Conservation (phyloP, 805 yeast species). For the Saturnispora silvae region DNA sequence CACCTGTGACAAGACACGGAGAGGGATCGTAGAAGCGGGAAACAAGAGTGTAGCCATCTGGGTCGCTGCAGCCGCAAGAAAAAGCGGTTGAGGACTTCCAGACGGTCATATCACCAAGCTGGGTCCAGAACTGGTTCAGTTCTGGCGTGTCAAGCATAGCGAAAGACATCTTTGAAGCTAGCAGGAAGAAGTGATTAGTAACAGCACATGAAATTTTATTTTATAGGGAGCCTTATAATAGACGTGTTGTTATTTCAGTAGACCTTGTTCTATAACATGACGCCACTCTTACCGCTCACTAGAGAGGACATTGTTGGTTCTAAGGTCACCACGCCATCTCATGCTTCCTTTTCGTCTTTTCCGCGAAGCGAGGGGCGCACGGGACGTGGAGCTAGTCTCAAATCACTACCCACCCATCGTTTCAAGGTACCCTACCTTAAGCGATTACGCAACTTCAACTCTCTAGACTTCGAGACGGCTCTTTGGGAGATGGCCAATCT, state of each 20-base stretch:
- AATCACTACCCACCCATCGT: not conserved
- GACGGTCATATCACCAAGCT: not conserved
- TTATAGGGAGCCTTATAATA: not conserved
- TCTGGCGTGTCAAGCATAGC: constrained; percentile 1
- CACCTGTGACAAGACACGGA: constrained; percentile 41
- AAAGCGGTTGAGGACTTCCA: not conserved
- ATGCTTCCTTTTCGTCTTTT: constrained; percentile 11
- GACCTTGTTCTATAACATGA: not conserved
- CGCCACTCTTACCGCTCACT: constrained; percentile 12
- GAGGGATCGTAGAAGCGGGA: constrained; percentile 36
- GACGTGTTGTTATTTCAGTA: not conserved
- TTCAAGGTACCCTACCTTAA: constrained; percentile 18
- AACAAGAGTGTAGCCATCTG: constrained; percentile 35
- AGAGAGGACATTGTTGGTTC: constrained; percentile 13
- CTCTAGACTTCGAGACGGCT: constrained; percentile 87
- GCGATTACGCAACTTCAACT: constrained; percentile 58
- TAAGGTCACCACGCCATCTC: constrained; percentile 10
- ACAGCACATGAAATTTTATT: not conserved
- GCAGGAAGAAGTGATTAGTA: not conserved
- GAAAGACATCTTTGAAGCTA: not conserved
- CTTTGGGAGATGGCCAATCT: constrained; percentile 80
- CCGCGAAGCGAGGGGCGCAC: not conserved
- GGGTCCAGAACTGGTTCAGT: constrained; percentile 3
- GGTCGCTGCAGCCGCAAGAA: constrained; percentile 26
- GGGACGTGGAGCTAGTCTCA: not conserved